Evolutionary conservation across 176 grass and related monocot genomes (phyloP).

Genomic region (Phoenix dactylifera): DNA sequence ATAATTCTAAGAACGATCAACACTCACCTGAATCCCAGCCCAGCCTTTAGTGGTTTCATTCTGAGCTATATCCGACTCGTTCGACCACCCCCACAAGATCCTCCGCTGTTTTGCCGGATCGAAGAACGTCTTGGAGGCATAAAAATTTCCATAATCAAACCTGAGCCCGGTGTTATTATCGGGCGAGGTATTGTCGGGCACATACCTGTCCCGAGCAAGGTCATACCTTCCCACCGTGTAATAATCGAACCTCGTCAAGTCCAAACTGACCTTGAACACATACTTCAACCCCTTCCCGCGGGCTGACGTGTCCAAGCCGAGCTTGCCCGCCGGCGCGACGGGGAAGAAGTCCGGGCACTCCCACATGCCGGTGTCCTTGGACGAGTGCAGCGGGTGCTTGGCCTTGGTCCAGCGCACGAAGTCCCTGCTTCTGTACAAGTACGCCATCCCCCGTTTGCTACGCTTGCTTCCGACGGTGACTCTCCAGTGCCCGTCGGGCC

Average conservation of each 20-base stretch:
- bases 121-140: conserved; percentile 83
- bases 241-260: conserved; percentile 30
- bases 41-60: conserved; percentile 67
- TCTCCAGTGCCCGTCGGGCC: conserved; percentile 40
- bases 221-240: conserved; percentile 71
- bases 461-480: conserved; percentile 47
- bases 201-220: conserved; percentile 40
- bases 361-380: conserved; percentile 53
- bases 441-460: conserved; percentile 26
- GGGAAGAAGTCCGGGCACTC: conserved; percentile 74
- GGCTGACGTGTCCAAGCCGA: conserved; percentile 38
- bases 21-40: conserved; percentile 74
- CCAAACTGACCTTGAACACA: conserved; percentile 71
- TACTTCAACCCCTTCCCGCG: conserved; percentile 28
- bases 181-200: conserved; percentile 41
- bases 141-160: conserved; percentile 77
- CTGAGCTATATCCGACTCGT: conserved; percentile 50
- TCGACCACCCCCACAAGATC: conserved; percentile 71
- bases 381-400: conserved; percentile 40
- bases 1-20: too few relatives aligned
- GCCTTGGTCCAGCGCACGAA: conserved; percentile 51
- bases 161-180: conserved; percentile 52
- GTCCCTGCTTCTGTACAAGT: conserved; percentile 59
- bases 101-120: conserved; percentile 49
- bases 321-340: conserved; percentile 21